Conservation (phyloP, 345 rosid species). For the Eucalyptus urophylla region DNA sequence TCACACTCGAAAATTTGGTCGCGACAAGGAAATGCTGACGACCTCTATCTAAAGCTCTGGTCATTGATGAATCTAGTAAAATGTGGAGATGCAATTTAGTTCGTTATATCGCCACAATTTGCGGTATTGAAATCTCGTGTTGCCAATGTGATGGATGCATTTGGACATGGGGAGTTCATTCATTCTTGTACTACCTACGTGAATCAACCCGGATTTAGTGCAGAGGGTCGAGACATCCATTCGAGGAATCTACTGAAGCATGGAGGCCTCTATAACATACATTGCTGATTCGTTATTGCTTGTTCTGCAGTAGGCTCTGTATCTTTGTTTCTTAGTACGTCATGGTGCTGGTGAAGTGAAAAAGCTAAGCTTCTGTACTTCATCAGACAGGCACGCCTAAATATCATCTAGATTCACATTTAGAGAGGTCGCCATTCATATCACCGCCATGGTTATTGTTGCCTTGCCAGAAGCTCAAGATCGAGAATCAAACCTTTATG, state of each 20-base stretch:
- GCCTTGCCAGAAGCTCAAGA: neutral
- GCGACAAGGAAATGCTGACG: neutral
- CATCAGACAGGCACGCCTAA: neutral
- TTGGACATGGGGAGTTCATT: neutral
- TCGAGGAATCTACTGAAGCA: neutral
- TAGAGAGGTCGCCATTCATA: neutral
- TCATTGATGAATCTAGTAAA: neutral
- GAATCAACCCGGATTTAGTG: neutral
- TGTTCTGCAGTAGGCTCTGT: neutral
- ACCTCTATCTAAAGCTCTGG: neutral
- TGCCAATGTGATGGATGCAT: neutral
- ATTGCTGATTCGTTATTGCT: neutral
- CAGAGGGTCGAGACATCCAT: neutral
- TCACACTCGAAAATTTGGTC: no score
- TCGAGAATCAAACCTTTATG: neutral
- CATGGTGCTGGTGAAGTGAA: neutral
- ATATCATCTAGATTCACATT: neutral
- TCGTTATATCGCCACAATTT: accelerated
- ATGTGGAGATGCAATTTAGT: neutral
- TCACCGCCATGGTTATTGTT: neutral
- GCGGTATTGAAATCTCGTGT: neutral
- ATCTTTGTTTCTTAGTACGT: neutral
- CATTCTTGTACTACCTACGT: neutral
- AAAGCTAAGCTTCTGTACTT: neutral
- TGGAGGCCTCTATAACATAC: neutral